Percentiles rank a stretch among this genome's conserved stretches.
Evolutionary conservation across 2,329 filamentous ascomycete species (phyloP).

Genomic region (Beauveria varroae): DNA sequence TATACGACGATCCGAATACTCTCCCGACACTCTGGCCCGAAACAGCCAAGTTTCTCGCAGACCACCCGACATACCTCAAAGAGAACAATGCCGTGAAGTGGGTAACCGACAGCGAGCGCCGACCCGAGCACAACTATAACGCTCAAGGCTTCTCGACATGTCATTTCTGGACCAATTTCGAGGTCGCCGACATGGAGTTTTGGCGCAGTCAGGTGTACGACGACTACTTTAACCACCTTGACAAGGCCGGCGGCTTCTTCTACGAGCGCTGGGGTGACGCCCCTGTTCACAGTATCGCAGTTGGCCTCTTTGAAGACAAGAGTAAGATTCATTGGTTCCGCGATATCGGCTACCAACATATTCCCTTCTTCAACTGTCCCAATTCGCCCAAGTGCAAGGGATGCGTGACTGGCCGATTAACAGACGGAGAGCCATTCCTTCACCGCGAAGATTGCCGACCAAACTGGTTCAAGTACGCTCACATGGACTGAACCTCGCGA

Average conservation of each 20-base stretch:
- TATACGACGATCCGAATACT: slow-evolving; percentile 85
- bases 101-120: slow-evolving; percentile 69
- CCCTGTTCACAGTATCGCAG: slow-evolving; percentile 87
- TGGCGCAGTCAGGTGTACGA: slow-evolving; percentile 87
- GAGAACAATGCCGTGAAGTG: slow-evolving; percentile 81
- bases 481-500: slow-evolving; percentile 56
- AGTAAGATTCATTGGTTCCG: slow-evolving; percentile 97
- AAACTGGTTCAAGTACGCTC: slow-evolving; percentile 94
- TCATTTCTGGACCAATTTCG: slow-evolving; percentile 99
- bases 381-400: slow-evolving; percentile 90
- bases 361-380: slow-evolving; percentile 97
- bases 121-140: slow-evolving; percentile 70
- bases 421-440: slow-evolving; percentile 78
- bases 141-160: slow-evolving; percentile 96
- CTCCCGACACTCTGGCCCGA: slow-evolving; percentile 93
- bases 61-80: slow-evolving; percentile 74
- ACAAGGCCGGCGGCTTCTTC: slow-evolving; percentile 73
- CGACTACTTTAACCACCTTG: slow-evolving; percentile 93
- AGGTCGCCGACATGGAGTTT: slow-evolving; percentile 88
- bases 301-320: slow-evolving; percentile 86
- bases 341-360: slow-evolving; percentile 96
- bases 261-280: slow-evolving; percentile 74
- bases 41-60: slow-evolving; percentile 79
- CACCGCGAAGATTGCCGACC: slow-evolving; percentile 89
- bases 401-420: slow-evolving; percentile 80